Evolutionary conservation across 2,329 filamentous ascomycete genomes (phyloP).

Genomic region (Penicillium sp.): DNA sequence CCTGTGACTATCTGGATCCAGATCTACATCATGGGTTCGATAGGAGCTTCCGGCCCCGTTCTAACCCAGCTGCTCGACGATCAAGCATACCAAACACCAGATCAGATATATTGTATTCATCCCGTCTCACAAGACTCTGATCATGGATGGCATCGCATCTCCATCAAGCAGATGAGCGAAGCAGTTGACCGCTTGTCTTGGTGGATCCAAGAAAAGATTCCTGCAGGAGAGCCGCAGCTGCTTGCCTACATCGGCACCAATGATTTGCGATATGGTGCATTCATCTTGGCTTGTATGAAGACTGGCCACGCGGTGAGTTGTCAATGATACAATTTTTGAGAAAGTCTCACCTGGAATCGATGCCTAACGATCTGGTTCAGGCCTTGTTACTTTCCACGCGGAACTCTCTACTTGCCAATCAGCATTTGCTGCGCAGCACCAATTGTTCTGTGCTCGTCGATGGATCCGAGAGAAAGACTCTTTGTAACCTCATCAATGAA

Average conservation of each 20-base stretch:
- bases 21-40: not conserved
- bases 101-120: not conserved
- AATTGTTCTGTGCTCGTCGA: conserved; percentile 25
- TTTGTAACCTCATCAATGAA: conserved; percentile 11
- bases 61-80: not conserved
- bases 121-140: not conserved
- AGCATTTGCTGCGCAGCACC: conserved; percentile 17
- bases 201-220: conserved; percentile 29
- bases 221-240: conserved; percentile 13
- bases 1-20: too few relatives aligned
- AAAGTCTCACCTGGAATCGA: not conserved
- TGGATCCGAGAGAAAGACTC: conserved; percentile 27
- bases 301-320: conserved; percentile 21
- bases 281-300: conserved; percentile 24
- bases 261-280: conserved; percentile 22
- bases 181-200: conserved; percentile 22
- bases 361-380: not conserved
- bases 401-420: conserved; percentile 21
- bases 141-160: conserved; percentile 17
- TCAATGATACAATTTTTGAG: not conserved
- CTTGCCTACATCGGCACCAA: conserved; percentile 24
- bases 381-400: conserved; percentile 21
- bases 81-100: not conserved
- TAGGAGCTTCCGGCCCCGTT: not conserved
- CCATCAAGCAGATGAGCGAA: conserved; percentile 19